phyloP scores from a whole-genome alignment of 2,329 filamentous ascomycete genomes.

The Neonectria faginata region DNA sequence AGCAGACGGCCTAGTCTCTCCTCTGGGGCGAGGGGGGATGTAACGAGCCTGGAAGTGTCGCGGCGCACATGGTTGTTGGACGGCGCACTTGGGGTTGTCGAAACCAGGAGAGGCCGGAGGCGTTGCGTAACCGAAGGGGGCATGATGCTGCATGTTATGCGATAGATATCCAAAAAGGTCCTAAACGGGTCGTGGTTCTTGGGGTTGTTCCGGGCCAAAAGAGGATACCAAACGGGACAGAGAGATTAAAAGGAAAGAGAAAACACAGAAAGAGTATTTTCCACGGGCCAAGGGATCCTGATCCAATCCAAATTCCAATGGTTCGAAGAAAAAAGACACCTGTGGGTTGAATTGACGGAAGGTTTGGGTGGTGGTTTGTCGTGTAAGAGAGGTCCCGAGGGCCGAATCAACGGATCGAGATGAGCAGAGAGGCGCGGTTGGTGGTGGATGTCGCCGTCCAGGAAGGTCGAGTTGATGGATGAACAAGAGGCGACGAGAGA shows the following conservation, averaged over 20 bases:
- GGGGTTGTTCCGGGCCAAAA: slow-evolving; percentile 35
- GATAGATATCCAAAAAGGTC: slow-evolving; percentile 47
- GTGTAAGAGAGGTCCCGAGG: slow-evolving; percentile 49
- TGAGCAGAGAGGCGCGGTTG: slow-evolving; percentile 16
- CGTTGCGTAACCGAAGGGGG: slow-evolving; percentile 67
- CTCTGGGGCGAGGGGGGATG: slow-evolving; percentile 76
- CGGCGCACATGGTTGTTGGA: slow-evolving; percentile 53
- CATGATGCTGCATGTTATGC: slow-evolving; percentile 70
- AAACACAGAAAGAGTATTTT: slow-evolving; percentile 40
- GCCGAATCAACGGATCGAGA: slow-evolving; percentile 65
- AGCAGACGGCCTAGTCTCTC: slow-evolving; percentile 87
- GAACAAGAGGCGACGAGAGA: slow-evolving; percentile 39
- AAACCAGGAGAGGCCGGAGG: slow-evolving; percentile 68
- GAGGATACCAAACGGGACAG: slow-evolving; percentile 42
- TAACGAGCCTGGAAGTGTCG: slow-evolving; percentile 60
- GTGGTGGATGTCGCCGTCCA: slow-evolving; percentile 30
- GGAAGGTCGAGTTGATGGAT: slow-evolving; percentile 27
- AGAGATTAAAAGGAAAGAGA: slow-evolving; percentile 40
- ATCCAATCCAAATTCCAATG: slow-evolving; percentile 35
- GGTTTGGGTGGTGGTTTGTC: slow-evolving; percentile 36
- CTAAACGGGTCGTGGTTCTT: slow-evolving; percentile 36
- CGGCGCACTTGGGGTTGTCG: slow-evolving; percentile 61
- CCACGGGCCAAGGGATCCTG: slow-evolving; percentile 45
- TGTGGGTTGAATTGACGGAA: slow-evolving; percentile 41
- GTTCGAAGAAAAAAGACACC: slow-evolving; percentile 38